Percentiles rank a stretch among this genome's conserved stretches.
These are phyloP conservation scores for Cyclotella baltica DNA, from an alignment of 108 stramenopile species.

Conservation along the genomic window DNA sequence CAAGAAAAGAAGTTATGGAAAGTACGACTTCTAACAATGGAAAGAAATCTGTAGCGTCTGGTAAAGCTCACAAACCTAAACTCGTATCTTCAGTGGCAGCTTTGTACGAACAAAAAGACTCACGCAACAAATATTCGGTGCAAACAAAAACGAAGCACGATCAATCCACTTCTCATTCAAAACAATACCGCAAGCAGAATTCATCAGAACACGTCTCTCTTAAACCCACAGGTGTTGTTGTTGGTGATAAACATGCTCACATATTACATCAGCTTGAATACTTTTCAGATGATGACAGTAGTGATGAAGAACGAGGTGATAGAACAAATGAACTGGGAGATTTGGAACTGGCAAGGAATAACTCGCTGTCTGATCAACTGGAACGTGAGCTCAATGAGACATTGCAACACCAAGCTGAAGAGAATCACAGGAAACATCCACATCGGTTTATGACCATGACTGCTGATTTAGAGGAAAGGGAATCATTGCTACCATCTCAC, in stretches of 20 bases:
- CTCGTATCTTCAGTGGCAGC: conserved; percentile 33
- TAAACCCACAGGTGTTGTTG: conserved; percentile 3
- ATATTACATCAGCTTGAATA: conserved; percentile 41
- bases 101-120: conserved; percentile 21
- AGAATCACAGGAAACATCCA: conserved; percentile 22
- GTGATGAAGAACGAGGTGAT: conserved; percentile 21
- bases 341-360: conserved; percentile 10
- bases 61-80: neutral
- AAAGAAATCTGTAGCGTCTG: neutral
- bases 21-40: conserved; percentile 6
- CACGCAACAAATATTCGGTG: neutral
- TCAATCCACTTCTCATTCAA: neutral
- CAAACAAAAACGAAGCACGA: neutral
- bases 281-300: conserved; percentile 43
- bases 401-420: neutral
- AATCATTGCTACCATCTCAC: conserved; percentile 21
- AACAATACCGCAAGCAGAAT: neutral
- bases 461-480: conserved; percentile 38
- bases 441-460: conserved; percentile 53
- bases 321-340: neutral
- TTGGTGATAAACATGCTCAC: conserved; percentile 38
- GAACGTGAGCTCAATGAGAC: conserved; percentile 31
- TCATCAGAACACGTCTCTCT: neutral
- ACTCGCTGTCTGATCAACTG: conserved; percentile 22
- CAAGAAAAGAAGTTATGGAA: neutral